Base-by-base conservation (phyloP, 2,329 filamentous ascomycete genomes). In the Arachnopeziza araneosa region DNA sequence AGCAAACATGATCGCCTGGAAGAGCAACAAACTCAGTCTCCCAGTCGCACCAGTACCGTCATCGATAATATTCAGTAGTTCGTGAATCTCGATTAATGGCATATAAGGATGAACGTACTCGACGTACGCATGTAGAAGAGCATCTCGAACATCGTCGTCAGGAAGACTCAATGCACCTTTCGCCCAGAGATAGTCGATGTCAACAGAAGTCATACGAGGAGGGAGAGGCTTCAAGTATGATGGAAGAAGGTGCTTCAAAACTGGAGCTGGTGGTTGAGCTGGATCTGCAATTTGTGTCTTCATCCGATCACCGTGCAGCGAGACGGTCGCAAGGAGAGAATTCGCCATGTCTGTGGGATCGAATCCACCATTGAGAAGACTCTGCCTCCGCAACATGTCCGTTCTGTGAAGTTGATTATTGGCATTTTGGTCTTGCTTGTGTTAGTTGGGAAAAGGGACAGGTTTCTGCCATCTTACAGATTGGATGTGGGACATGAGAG, bases 61-160 rank as follows among this genome's bases (percentile, higher is more conserved):
- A 68, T 86, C 84, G 64, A 92, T 80, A 52, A 83, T 80, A 55
- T 77, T 71, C 60, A 88, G 70, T 66, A 87, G 81, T 72, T 84
- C 75, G 72, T 85, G 74, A 70, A 87, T 70, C 77, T 90, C 91
- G 64, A 97, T 77, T 32, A 96, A 79, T 24, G 93, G 93, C 91
- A 97, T 96, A 73, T 91, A 97, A 0, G 93, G 91, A 73, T 97
- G 89, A 8, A 97, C 91, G 72, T 89, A 96, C 76, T 96, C 90
- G 63, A 93, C 82, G 69, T 95, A 97, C 49, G 86, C 86, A 67
- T 87, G 86, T 19, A 98, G 78, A 51, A 97, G 80, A 61, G 92
- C 91, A 72, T 90, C 91, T 69, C 93, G 89, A 44, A 97, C 78
- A 4, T 78, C 76, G 3, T 81, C 75, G 50, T 83, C 80, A 1